Percentiles rank a stretch among this genome's conserved stretches.
phyloP scores from a whole-genome alignment of 371 early-diverging fungal genomes.

The Batkoa obscura region DNA sequence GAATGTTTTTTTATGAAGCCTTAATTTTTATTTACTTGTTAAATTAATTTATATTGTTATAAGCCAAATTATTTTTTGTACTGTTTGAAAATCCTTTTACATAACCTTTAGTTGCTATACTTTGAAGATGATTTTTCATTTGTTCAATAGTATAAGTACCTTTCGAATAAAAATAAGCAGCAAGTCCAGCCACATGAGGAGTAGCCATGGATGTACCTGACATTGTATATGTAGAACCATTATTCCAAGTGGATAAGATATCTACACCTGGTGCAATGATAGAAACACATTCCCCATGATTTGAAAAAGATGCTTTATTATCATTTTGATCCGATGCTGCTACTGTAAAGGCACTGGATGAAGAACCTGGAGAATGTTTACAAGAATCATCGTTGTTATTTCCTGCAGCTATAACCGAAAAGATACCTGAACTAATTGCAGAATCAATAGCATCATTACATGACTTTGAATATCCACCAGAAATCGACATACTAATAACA shows the following conservation, averaged over 20 bases:
- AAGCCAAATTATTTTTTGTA: no score
- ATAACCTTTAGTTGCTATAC: neutral
- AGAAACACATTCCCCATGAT: slow-evolving; percentile 61
- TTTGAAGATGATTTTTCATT: neutral
- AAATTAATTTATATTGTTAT: no score
- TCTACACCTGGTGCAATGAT: slow-evolving; percentile 47
- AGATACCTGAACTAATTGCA: slow-evolving; percentile 18
- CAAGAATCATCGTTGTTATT: slow-evolving; percentile 61
- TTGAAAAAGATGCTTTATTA: slow-evolving; percentile 47
- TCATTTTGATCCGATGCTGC: slow-evolving; percentile 64
- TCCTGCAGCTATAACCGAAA: slow-evolving; percentile 35
- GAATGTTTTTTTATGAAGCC: no score
- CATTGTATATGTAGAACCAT: slow-evolving; percentile 2
- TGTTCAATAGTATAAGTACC: neutral
- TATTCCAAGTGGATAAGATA: neutral
- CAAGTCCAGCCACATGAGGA: slow-evolving; percentile 62
- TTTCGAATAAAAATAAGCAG: slow-evolving; percentile 17
- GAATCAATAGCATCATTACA: neutral
- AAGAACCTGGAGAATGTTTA: slow-evolving; percentile 65
- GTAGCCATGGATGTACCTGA: slow-evolving; percentile 48
- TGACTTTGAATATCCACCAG: neutral
- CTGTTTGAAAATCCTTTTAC: no score
- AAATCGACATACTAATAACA: neutral
- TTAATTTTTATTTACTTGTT: no score
- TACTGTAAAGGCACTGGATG: slow-evolving; percentile 63